Conservation (phyloP, 2,329 filamentous ascomycete genomes). For the Fusarium euwallaceae region DNA sequence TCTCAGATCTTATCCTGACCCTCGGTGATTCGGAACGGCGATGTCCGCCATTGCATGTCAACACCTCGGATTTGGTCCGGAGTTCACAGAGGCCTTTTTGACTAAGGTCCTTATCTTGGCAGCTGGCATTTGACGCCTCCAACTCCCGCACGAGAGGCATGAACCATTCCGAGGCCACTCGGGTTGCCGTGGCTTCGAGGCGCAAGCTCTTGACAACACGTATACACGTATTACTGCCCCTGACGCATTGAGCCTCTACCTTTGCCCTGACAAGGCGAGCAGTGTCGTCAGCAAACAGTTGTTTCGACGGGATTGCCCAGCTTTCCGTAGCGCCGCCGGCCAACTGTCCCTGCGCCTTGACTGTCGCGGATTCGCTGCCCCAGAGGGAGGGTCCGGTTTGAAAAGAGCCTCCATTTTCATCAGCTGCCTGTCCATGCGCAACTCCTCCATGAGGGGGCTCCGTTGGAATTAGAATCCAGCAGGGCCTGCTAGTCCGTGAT, state of each 20-base stretch:
- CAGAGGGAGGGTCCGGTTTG: constrained; percentile 7
- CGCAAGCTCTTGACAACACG: constrained; percentile 12
- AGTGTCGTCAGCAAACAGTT: constrained; percentile 5
- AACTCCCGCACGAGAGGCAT: constrained; percentile 1
- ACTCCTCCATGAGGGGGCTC: constrained; percentile 19
- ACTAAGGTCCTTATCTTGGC: constrained; percentile 3
- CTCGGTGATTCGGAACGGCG: constrained; percentile 50
- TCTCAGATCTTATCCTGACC: constrained; percentile 51
- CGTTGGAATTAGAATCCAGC: constrained; percentile 4
- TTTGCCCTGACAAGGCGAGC: constrained; percentile 21
- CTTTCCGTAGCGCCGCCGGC: constrained; percentile 18
- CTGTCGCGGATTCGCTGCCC: constrained; percentile 17
- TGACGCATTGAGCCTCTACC: constrained; percentile 23
- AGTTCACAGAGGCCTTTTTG: constrained; percentile 27
- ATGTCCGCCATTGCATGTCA: constrained; percentile 42
- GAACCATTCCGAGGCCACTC: constrained; percentile 1
- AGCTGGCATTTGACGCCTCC: constrained; percentile 3
- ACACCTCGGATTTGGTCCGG: constrained; percentile 32
- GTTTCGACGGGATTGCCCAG: constrained; percentile 24
- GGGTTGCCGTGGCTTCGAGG: constrained; percentile 2
- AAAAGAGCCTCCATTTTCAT: constrained; percentile 23
- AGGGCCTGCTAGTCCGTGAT: constrained; percentile 21
- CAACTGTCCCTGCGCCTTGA: constrained; percentile 28
- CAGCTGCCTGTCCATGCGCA: constrained; percentile 21
- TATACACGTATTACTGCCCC: constrained; percentile 7